A percentile compares a stretch with the other conserved stretches of the same genome.
Conservation (phyloP, 139 green algal genomes). For the Yamagishiella unicocca region DNA sequence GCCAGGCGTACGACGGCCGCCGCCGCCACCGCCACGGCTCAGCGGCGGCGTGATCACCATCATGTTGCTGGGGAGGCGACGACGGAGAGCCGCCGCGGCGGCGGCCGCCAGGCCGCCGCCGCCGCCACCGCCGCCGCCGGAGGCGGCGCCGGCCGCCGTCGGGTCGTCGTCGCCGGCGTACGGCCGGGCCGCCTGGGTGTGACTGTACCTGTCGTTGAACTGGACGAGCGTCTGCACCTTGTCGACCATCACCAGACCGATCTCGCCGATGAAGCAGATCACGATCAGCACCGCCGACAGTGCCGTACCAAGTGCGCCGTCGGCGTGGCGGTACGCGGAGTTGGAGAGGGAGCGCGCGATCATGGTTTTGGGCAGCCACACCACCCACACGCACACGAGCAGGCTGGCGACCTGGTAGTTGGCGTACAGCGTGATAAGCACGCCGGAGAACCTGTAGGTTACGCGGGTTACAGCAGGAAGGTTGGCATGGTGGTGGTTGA, state of each 20-base stretch:
- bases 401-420: constrained; percentile 37
- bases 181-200: not conserved
- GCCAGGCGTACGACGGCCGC: not conserved
- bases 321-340: not conserved
- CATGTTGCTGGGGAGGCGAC: not conserved
- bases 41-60: not conserved
- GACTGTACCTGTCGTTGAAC: constrained; percentile 28
- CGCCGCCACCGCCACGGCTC: not conserved
- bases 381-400: not conserved
- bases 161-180: constrained; percentile 31
- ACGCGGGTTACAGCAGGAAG: too few relatives aligned
- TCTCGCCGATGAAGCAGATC: constrained; percentile 46
- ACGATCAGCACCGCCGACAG: constrained; percentile 17
- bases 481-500: too few relatives aligned
- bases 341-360: constrained; percentile 6
- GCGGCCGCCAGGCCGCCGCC: not conserved
- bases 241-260: constrained; percentile 40
- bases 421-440: constrained; percentile 43
- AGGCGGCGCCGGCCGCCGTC: not conserved
- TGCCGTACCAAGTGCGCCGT: not conserved
- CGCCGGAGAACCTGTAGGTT: constrained; percentile 14
- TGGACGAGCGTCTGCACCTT: constrained; percentile 43
- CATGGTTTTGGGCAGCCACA: constrained; percentile 33
- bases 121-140: not conserved
- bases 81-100: not conserved